Base-by-base conservation (phyloP, 2,329 filamentous ascomycete species). In the Aureobasidium sp. region DNA sequence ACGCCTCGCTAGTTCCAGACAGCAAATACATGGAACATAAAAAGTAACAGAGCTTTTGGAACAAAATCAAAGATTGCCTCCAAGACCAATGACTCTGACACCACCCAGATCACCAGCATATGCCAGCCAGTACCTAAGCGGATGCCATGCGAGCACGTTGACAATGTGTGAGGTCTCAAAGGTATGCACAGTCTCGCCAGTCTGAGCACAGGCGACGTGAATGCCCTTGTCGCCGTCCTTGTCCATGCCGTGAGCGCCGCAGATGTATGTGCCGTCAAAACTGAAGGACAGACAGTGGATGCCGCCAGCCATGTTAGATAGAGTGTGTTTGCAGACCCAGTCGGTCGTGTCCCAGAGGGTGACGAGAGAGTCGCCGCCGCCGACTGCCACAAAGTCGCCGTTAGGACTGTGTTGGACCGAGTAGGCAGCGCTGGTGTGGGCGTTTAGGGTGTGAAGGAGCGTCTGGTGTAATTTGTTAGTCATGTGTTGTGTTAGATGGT, bases 321-420 rank as follows among this genome's bases (percentile, higher is more conserved):
- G 78, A 1, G 88, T 90, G 64, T 86, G 82, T 69, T 87, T 82
- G 70, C 88, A 91, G 62, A 89, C 84, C 87, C 88, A 91, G 67
- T 89, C 86, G 44, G 81, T 80, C 3, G 89, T 91, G 69, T 92
- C 88, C 87, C 89, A 93, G 3, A 93, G 77, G 5, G 87, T 81
- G 66, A 92, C 87, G 56, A 90, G 82, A 1, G 87, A 88, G 69
- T 93, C 89, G 11, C 86, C 85, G 11, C 88, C 88, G 34, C 89
- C 89, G 0, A 88, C 88, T 0, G 89, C 89, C 48, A 93, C 78
- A 70, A 86, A 88, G 45, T 85, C 80, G 44, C 86, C 89, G 48
- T 83, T 85, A 0, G 89, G 88, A 65, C 89, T 88, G 68, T 91
- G 76, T 65, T 87, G 86, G 14, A 85, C 81, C 9, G 84, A 82